Evolutionary conservation across 805 yeast genomes (phyloP).

Genomic region (Kurtzmaniella fragi): DNA sequence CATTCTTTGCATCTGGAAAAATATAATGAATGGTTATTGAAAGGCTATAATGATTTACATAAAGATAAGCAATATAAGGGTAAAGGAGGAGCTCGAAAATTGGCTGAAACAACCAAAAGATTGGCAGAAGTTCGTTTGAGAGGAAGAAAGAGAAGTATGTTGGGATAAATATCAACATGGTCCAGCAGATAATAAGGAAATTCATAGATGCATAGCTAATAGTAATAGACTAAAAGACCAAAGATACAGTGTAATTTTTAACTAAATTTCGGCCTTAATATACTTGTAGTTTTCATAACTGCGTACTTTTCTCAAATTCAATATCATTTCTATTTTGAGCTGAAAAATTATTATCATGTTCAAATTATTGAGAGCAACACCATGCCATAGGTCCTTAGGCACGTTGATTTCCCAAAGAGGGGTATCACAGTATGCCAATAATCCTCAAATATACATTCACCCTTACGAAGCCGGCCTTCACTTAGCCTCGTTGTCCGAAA

Average conservation of each 20-base stretch:
- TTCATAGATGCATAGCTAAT: background rate
- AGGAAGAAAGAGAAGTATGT: slow-evolving; percentile 93
- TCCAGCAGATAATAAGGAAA: slow-evolving; percentile 1
- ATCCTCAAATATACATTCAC: slow-evolving; percentile 16
- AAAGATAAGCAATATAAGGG: slow-evolving; percentile 16
- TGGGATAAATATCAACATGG: slow-evolving; percentile 44
- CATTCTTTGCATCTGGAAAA: slow-evolving; percentile 68
- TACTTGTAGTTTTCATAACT: background rate
- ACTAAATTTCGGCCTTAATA: background rate
- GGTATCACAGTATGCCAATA: slow-evolving; percentile 8
- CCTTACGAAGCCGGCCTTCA: slow-evolving; percentile 5
- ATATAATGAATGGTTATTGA: slow-evolving; percentile 66
- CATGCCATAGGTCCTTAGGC: background rate
- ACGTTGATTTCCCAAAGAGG: background rate
- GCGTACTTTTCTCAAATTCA: no score
- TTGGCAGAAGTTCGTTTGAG: slow-evolving; percentile 82
- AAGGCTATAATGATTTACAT: slow-evolving; percentile 55
- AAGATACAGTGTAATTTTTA: no score
- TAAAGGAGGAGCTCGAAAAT: slow-evolving; percentile 34
- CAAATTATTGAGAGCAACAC: background rate
- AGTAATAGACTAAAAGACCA: background rate
- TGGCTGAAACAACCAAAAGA: slow-evolving; percentile 53
- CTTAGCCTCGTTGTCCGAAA: slow-evolving; percentile 15
- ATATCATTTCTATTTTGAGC: no score
- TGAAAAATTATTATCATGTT: background rate